Evolutionary conservation across 1,284 basidiomycete genomes (phyloP).

Genomic region (Jaminaea rosea): DNA sequence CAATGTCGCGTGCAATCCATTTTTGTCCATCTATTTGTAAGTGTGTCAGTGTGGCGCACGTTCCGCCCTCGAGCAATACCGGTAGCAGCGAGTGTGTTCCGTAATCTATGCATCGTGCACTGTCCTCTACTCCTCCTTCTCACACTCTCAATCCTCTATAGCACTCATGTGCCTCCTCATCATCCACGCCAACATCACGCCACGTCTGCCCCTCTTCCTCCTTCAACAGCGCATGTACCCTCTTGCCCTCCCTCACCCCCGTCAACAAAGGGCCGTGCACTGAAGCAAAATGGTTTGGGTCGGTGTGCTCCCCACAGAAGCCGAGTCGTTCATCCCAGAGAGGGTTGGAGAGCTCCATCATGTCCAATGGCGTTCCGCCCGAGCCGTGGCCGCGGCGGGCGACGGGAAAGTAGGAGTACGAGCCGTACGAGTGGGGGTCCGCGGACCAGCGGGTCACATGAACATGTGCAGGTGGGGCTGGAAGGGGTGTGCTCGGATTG

Average conservation of each 20-base stretch:
- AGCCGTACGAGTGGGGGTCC: not conserved
- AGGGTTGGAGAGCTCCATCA: not conserved
- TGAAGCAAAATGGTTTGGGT: not conserved
- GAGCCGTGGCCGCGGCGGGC: not conserved
- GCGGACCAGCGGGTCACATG: not conserved
- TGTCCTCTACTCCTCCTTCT: too few relatives aligned
- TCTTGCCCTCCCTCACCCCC: not conserved
- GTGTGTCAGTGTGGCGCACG: too few relatives aligned
- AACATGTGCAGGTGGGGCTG: too few relatives aligned
- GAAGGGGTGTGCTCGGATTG: not conserved
- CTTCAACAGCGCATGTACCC: not conserved
- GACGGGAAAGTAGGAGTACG: not conserved
- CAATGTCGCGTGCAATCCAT: too few relatives aligned
- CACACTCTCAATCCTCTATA: too few relatives aligned
- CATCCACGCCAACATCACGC: too few relatives aligned
- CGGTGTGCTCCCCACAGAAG: constrained; percentile 1
- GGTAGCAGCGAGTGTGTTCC: too few relatives aligned
- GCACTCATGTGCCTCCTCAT: too few relatives aligned
- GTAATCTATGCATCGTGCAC: too few relatives aligned
- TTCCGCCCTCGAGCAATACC: too few relatives aligned
- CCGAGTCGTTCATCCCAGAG: constrained; percentile 2
- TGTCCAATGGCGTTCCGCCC: not conserved
- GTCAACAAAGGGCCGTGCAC: constrained; percentile 1
- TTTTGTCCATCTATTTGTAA: too few relatives aligned
- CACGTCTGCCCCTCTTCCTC: not conserved